A percentile compares a stretch with the other conserved stretches of the same genome.
phyloP scores from a whole-genome alignment of 805 yeast species.

The Wickerhamomyces hampshirensis region DNA sequence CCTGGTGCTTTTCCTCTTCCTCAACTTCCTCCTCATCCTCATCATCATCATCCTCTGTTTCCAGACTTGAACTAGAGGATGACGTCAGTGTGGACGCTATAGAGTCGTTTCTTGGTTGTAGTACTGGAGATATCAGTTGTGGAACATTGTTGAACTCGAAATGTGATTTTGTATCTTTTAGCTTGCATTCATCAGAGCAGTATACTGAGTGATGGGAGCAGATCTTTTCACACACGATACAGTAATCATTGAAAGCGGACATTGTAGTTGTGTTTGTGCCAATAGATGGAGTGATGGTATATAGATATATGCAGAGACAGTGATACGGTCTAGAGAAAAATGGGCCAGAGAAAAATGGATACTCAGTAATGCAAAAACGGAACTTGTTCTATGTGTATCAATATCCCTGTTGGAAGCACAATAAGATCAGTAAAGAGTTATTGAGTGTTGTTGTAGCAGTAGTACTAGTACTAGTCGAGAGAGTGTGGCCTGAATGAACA shows the following conservation, averaged over 20 bases:
- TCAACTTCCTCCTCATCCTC: conserved; percentile 16
- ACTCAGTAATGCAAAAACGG: too few relatives aligned
- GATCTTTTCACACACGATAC: conserved; percentile 53
- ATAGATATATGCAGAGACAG: neutral
- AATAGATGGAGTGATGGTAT: neutral
- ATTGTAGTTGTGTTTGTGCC: conserved; percentile 8
- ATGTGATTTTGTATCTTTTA: conserved; percentile 24
- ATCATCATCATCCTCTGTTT: conserved; percentile 6
- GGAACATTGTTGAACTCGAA: conserved; percentile 24
- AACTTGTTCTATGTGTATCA: neutral
- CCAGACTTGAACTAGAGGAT: neutral
- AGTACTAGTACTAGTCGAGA: too few relatives aligned
- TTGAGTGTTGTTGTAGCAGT: too few relatives aligned
- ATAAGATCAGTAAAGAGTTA: conserved; percentile 9
- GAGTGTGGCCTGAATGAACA: too few relatives aligned
- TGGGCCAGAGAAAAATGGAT: too few relatives aligned
- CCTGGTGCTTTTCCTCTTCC: conserved; percentile 15
- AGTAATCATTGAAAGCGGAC: conserved; percentile 46
- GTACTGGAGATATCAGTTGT: conserved; percentile 25
- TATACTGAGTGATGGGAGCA: conserved; percentile 39
- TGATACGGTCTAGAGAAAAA: too few relatives aligned
- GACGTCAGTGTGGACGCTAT: conserved; percentile 11
- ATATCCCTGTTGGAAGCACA: too few relatives aligned
- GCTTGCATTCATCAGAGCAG: conserved; percentile 42
- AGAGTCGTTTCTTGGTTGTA: conserved; percentile 25